Evolutionary conservation across 23 red algal species (phyloP).

Genomic region (Gracilaria gracilis): DNA sequence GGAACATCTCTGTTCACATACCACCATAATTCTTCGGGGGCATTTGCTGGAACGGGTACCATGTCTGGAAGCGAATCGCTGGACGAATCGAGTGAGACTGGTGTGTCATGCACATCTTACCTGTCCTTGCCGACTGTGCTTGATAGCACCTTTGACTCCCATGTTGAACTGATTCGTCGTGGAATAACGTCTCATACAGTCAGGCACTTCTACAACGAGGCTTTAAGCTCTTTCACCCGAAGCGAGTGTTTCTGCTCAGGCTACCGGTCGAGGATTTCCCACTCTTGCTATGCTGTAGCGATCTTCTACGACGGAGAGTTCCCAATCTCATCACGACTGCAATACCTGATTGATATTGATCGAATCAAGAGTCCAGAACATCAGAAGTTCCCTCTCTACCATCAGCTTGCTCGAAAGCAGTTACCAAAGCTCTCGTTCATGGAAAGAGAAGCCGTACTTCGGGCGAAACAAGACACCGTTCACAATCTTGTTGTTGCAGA

Average conservation of each 20-base stretch:
- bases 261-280: neutral
- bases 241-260: conserved; percentile 15
- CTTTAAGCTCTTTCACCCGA: neutral
- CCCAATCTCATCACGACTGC: neutral
- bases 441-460: neutral
- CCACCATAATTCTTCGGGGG: neutral
- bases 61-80: neutral
- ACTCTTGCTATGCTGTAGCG: neutral
- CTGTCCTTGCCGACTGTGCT: neutral
- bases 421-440: neutral
- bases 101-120: neutral
- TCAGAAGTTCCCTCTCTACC: conserved; percentile 29
- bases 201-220: conserved; percentile 3
- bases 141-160: neutral
- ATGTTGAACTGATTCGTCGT: conserved; percentile 17
- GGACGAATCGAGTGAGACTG: neutral
- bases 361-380: neutral
- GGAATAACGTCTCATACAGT: neutral
- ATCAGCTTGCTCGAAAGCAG: neutral
- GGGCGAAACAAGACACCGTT: neutral
- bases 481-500: neutral
- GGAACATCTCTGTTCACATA: neutral
- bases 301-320: neutral
- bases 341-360: neutral
- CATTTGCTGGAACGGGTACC: neutral